phyloP scores from a whole-genome alignment of 148 eudicot genomes.

The Chenopodium quinoa region DNA sequence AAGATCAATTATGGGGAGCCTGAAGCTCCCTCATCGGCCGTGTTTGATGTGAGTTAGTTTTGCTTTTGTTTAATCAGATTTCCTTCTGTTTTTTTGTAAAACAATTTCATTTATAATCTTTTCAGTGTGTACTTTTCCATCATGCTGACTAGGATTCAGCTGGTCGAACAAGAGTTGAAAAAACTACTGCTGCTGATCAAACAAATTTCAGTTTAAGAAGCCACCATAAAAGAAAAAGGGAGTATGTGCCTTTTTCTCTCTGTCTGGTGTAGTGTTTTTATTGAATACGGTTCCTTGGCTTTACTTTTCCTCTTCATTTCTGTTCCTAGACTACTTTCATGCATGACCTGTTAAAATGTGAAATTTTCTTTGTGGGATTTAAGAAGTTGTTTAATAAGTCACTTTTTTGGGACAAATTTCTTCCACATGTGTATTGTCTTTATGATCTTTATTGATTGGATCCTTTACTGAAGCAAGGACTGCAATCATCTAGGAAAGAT shows the following conservation, averaged over 20 bases:
- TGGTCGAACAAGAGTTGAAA: slow-evolving; percentile 27
- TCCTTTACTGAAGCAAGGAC: slow-evolving; percentile 31
- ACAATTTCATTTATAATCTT: background rate
- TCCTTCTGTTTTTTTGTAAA: background rate
- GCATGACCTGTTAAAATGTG: background rate
- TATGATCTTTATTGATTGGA: slow-evolving; percentile 5
- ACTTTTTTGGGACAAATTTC: background rate
- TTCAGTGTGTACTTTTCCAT: slow-evolving; percentile 8
- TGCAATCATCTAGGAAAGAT: slow-evolving; percentile 9
- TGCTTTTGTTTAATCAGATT: slow-evolving; percentile 5
- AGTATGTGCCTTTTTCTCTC: slow-evolving; percentile 20
- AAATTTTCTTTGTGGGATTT: background rate
- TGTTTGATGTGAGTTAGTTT: slow-evolving; percentile 37
- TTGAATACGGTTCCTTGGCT: background rate
- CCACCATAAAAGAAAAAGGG: slow-evolving; percentile 40
- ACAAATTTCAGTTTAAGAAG: slow-evolving; percentile 31
- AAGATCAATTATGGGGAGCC: slow-evolving; percentile 51
- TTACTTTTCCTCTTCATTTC: background rate
- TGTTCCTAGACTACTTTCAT: slow-evolving; percentile 1
- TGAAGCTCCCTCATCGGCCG: slow-evolving; percentile 26
- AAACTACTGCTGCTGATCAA: slow-evolving; percentile 23
- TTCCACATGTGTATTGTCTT: background rate
- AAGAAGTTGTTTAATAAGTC: background rate
- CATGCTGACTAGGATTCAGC: slow-evolving; percentile 41
- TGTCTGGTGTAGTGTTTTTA: background rate